phyloP scores from a whole-genome alignment of 495 filamentous ascomycete genomes.

The Annulohypoxylon stygium region DNA sequence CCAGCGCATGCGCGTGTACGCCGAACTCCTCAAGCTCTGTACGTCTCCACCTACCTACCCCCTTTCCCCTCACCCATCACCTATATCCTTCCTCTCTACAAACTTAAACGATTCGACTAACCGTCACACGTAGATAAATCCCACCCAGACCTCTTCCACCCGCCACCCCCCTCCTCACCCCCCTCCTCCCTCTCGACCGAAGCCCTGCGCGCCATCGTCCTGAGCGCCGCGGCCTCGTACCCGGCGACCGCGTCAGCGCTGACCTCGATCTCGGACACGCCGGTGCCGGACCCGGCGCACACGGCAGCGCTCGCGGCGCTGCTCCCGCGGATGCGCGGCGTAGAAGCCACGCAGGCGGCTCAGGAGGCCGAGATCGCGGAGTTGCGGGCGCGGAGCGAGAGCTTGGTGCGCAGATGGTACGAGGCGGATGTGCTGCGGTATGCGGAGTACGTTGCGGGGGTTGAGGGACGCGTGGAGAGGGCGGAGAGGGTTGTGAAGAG shows the following conservation, averaged over 20 bases:
- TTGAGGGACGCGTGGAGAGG: slow-evolving; percentile 75
- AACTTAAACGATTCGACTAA: slow-evolving; percentile 22
- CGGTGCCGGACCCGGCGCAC: slow-evolving; percentile 75
- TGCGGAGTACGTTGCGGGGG: slow-evolving; percentile 79
- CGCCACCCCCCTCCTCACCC: slow-evolving; percentile 52
- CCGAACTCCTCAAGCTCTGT: slow-evolving; percentile 65
- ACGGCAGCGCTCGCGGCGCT: slow-evolving; percentile 77
- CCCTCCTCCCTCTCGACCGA: slow-evolving; percentile 60
- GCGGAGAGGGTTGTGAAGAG: slow-evolving; percentile 76
- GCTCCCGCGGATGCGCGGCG: slow-evolving; percentile 75
- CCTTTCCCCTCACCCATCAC: neutral
- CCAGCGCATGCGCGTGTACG: slow-evolving; percentile 59
- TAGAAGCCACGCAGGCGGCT: slow-evolving; percentile 73
- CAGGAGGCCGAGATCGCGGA: slow-evolving; percentile 80
- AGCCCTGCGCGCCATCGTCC: slow-evolving; percentile 73
- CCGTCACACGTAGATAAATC: slow-evolving; percentile 53
- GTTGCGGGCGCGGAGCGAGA: slow-evolving; percentile 78
- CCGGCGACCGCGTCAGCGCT: slow-evolving; percentile 82
- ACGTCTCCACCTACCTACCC: slow-evolving; percentile 27
- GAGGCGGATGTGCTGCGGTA: slow-evolving; percentile 75
- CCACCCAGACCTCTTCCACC: slow-evolving; percentile 63
- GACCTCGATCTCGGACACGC: slow-evolving; percentile 79
- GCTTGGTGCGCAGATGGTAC: slow-evolving; percentile 83
- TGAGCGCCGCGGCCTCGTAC: slow-evolving; percentile 80
- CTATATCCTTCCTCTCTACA: neutral